These are phyloP conservation scores for Evernia prunastri DNA, from an alignment of 495 filamentous ascomycete genomes.

Conservation along the genomic window DNA sequence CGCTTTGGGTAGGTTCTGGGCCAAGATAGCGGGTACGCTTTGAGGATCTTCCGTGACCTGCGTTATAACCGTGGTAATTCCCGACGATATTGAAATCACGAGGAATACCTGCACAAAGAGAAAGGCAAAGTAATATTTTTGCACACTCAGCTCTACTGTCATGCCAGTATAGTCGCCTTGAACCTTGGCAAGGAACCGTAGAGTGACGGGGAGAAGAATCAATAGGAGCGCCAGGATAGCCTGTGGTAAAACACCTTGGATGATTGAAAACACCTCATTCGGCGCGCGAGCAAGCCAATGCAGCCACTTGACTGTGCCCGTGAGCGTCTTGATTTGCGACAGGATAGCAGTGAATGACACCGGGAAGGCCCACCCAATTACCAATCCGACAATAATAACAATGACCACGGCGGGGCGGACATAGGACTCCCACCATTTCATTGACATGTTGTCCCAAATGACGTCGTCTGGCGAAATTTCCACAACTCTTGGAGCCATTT, in stretches of 20 bases:
- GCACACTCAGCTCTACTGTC: constrained; percentile 71
- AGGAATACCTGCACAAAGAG: constrained; percentile 94
- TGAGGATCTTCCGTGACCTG: constrained; percentile 21
- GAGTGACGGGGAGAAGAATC: constrained; percentile 68
- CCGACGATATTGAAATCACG: constrained; percentile 82
- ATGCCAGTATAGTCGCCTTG: constrained; percentile 82
- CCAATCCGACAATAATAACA: constrained; percentile 62
- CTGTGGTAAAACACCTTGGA: constrained; percentile 84
- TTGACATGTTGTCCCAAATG: constrained; percentile 96
- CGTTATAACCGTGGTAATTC: constrained; percentile 60
- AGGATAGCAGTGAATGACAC: constrained; percentile 81
- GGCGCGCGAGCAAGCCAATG: constrained; percentile 61
- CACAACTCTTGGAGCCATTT: constrained; percentile 88
- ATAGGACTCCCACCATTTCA: constrained; percentile 92
- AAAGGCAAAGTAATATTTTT: constrained; percentile 91
- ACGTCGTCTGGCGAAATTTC: constrained; percentile 93
- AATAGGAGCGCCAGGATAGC: constrained; percentile 72
- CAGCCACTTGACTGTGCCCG: constrained; percentile 59
- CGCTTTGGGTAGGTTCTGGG: constrained; percentile 75
- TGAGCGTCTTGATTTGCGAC: constrained; percentile 65
- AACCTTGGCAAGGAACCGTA: constrained; percentile 64
- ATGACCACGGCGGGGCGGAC: constrained; percentile 62
- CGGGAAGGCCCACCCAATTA: constrained; percentile 86
- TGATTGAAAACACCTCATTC: constrained; percentile 56
- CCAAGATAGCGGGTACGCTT: constrained; percentile 62